A percentile compares a stretch with the other conserved stretches of the same genome.
Evolutionary conservation across 371 early-diverging fungal species (phyloP).

Genomic region (Chytridiales sp.): DNA sequence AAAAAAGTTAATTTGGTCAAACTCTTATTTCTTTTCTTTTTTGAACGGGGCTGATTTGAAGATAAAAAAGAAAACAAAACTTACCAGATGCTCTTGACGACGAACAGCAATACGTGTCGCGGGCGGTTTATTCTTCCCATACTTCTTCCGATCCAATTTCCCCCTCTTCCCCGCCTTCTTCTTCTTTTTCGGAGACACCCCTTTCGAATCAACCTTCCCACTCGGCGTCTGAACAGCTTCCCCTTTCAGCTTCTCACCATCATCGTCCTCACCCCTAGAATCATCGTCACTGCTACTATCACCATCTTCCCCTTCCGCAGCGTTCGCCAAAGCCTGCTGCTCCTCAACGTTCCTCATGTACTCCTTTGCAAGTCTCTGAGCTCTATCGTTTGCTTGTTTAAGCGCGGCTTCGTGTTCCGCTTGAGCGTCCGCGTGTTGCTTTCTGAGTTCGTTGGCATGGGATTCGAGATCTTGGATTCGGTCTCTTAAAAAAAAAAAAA

Average conservation of each 20-base stretch:
- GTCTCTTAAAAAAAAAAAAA: slow-evolving; percentile 4
- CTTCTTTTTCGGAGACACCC: not conserved
- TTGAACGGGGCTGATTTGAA: no score
- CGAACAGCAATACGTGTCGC: not conserved
- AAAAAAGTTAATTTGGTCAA: slow-evolving; percentile 4
- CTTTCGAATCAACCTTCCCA: no score
- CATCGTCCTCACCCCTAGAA: not conserved
- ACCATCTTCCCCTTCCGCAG: slow-evolving; percentile 9
- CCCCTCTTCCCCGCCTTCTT: slow-evolving; percentile 10
- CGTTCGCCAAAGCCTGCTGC: slow-evolving; percentile 6
- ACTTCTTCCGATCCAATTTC: slow-evolving; percentile 1
- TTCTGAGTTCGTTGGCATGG: slow-evolving; percentile 12
- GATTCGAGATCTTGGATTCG: slow-evolving; percentile 12
- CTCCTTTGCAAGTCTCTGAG: slow-evolving; percentile 27
- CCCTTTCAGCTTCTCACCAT: not conserved
- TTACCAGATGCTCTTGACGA: slow-evolving; percentile 18
- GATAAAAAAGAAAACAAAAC: no score
- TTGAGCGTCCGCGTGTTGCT: slow-evolving; percentile 8
- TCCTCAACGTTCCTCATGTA: slow-evolving; percentile 18
- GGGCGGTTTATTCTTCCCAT: slow-evolving; percentile 9
- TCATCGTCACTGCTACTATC: slow-evolving; percentile 1
- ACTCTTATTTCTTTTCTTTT: not conserved
- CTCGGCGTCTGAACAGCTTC: slow-evolving; percentile 4
- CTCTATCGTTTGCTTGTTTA: slow-evolving; percentile 24
- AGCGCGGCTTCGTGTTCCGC: slow-evolving; percentile 20